Base-by-base conservation (phyloP, 176 grass and related monocot genomes). In the Aegilops sharonensis region DNA sequence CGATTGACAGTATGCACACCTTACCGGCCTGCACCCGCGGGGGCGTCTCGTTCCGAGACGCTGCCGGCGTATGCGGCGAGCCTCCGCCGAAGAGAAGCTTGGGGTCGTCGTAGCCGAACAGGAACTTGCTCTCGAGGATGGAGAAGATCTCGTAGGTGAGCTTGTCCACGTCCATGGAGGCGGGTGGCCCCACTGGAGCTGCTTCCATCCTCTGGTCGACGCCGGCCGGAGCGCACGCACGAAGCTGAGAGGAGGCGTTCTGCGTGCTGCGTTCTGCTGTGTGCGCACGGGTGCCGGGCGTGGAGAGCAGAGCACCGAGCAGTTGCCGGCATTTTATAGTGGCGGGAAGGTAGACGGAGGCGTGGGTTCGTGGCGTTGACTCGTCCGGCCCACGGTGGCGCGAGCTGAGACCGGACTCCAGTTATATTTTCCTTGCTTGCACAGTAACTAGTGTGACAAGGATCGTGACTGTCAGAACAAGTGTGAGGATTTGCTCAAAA, bases 111-210 rank as follows among this genome's bases (percentile, higher is more conserved):
- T 92, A 95, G 71, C 92, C 97, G 45, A 97, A 99, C 10, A 99
- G 78, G 90, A 99, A 99, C 90, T 93, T 99, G 59, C 87, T 96
- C 91, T 99, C 97, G 3, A 99, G 89, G 42, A 99, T 91, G 81
- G 97, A 99, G 77, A 99, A 99, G 68, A 99, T 99, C 87, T 99
- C 94, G 77, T 97, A 97, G 36, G 90, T 91, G 60, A 99, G 90
- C 86, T 93, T 99, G 97, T 99, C 92, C 31, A 95, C 97, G 77
- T 93, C 97, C 37, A 92, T 79, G 15, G 34, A 52, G 13, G 59
- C 42, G 29, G 37, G 31, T 17, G 67, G 85, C 70, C 85, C 85
- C 48, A 70, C 50, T 27, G 34, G 47, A 62, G 78, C 66, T 59
- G 75, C 40, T 10, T 82, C 68, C 72, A 88, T 64, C 1, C 18